Evolutionary conservation across 1,284 basidiomycete genomes (phyloP).

Genomic region (Sanghuangporus baumii): DNA sequence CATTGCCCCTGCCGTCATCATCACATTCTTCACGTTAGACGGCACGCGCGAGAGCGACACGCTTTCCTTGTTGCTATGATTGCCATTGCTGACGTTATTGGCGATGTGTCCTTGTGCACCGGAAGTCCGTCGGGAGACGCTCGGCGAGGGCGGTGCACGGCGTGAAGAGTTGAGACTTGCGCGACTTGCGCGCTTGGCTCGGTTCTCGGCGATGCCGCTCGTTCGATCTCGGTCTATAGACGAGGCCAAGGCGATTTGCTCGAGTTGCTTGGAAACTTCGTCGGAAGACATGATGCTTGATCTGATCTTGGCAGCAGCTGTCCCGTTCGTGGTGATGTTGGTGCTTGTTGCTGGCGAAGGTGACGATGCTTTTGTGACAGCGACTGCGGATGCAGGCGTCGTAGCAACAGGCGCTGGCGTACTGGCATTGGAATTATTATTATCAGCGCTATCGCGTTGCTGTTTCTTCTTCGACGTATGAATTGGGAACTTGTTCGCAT

Average conservation of each 20-base stretch:
- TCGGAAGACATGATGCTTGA: background rate
- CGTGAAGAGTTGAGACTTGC: constrained; percentile 45
- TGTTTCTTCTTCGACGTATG: constrained; percentile 8
- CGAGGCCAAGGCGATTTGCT: background rate
- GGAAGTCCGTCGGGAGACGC: constrained; percentile 37
- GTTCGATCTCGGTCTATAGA: background rate
- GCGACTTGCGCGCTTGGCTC: constrained; percentile 5
- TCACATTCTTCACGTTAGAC: constrained; percentile 10
- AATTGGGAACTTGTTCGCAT: constrained; percentile 8
- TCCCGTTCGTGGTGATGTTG: background rate
- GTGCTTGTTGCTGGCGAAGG: background rate
- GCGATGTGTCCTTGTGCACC: constrained; percentile 6
- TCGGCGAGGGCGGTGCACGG: constrained; percentile 62
- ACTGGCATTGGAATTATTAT: background rate
- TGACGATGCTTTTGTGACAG: background rate
- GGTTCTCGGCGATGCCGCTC: background rate
- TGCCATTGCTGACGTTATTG: background rate
- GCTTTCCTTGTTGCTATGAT: background rate
- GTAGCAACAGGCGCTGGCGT: background rate
- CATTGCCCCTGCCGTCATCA: background rate
- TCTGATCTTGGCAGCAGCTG: background rate
- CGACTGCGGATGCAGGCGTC: background rate
- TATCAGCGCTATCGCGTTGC: constrained; percentile 10
- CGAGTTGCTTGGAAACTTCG: background rate
- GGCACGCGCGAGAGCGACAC: constrained; percentile 1